Evolutionary conservation across 805 yeast species (phyloP).

Genomic region (Teunomyces atbi): DNA sequence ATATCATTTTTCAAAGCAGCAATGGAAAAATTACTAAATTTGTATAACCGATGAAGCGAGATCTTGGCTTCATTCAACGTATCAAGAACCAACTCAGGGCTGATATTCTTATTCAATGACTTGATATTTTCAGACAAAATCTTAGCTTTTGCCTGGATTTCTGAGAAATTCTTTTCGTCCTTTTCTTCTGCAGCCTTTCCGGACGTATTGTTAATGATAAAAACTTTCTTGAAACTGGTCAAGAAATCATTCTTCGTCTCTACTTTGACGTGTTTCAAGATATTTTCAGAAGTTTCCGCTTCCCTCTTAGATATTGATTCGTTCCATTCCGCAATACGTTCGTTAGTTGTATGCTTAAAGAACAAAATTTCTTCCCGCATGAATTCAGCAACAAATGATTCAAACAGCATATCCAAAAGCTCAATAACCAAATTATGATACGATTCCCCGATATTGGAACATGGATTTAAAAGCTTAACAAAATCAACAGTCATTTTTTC

Average conservation of each 20-base stretch:
- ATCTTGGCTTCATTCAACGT: conserved; percentile 67
- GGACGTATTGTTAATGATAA: conserved; percentile 15
- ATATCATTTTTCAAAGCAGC: conserved; percentile 31
- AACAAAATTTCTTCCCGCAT: conserved; percentile 33
- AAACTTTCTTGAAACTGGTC: conserved; percentile 23
- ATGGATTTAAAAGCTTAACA: conserved; percentile 23
- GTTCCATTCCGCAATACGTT: conserved; percentile 33
- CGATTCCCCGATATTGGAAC: conserved; percentile 37
- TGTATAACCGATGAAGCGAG: conserved; percentile 55
- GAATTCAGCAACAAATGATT: conserved; percentile 39
- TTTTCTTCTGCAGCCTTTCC: conserved; percentile 2
- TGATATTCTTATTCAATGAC: conserved; percentile 71
- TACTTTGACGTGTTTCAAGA: conserved; percentile 49
- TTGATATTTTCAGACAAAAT: conserved; percentile 73
- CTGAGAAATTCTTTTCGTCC: conserved; percentile 45
- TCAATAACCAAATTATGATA: conserved; percentile 31
- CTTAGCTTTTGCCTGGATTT: conserved; percentile 77
- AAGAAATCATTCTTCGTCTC: conserved; percentile 35
- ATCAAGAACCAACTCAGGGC: conserved; percentile 74
- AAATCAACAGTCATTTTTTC: conserved; percentile 25
- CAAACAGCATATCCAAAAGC: conserved; percentile 42
- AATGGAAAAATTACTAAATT: conserved; percentile 34
- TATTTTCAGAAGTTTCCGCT: conserved; percentile 44
- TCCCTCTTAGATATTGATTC: conserved; percentile 41
- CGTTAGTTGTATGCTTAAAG: conserved; percentile 25